phyloP scores from a whole-genome alignment of 2,329 filamentous ascomycete genomes.

The Corniculantispora saksenae region DNA sequence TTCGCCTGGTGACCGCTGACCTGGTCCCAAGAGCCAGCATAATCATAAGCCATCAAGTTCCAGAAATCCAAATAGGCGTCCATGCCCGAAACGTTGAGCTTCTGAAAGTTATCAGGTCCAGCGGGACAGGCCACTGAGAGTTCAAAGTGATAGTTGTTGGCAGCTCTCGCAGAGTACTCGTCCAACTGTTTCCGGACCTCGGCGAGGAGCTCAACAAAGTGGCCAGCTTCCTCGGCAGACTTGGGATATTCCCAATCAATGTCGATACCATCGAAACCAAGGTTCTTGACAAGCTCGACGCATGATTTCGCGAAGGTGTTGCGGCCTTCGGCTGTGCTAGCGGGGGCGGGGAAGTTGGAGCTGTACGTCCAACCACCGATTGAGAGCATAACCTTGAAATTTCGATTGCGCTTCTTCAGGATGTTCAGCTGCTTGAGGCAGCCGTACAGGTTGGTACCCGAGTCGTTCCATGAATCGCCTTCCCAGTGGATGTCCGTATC shows the following conservation, averaged over 20 bases:
- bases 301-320: constrained; percentile 71
- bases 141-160: constrained; percentile 56
- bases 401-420: constrained; percentile 77
- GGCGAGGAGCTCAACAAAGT: constrained; percentile 61
- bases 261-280: constrained; percentile 75
- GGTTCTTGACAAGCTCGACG: constrained; percentile 73
- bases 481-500: constrained; percentile 74
- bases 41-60: constrained; percentile 90
- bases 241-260: constrained; percentile 71
- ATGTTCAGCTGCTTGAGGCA: constrained; percentile 87
- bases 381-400: constrained; percentile 81
- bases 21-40: constrained; percentile 77
- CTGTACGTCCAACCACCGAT: constrained; percentile 95
- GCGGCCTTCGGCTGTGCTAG: constrained; percentile 69
- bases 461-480: constrained; percentile 69
- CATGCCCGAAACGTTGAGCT: constrained; percentile 64
- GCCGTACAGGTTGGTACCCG: constrained; percentile 81
- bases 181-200: constrained; percentile 60
- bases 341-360: constrained; percentile 75
- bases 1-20: constrained; percentile 79
- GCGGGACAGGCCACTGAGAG: constrained; percentile 66
- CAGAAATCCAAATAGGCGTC: constrained; percentile 69
- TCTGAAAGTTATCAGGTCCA: constrained; percentile 62
- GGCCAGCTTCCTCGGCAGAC: constrained; percentile 51
- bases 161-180: constrained; percentile 50